phyloP scores from a whole-genome alignment of 2,329 filamentous ascomycete species.

The Arachnopeziza araneosa region DNA sequence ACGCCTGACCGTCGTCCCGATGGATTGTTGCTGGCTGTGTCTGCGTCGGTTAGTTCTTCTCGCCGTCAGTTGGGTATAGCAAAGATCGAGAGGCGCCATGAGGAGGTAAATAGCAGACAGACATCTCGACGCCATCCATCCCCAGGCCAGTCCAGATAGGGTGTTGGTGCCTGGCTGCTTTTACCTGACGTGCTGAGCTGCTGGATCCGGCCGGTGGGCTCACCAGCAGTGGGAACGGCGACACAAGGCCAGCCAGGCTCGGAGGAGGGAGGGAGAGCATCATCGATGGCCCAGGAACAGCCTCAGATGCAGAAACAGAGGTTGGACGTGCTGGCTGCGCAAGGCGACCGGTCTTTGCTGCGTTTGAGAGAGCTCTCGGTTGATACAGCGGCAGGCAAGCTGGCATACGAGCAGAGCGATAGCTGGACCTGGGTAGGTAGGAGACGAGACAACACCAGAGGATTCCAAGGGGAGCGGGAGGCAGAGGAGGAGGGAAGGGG shows the following conservation, averaged over 20 bases:
- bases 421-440: background rate
- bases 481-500: conserved; percentile 4
- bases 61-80: conserved; percentile 11
- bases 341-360: conserved; percentile 2
- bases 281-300: background rate
- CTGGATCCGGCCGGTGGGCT: background rate
- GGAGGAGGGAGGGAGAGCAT: conserved; percentile 1
- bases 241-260: background rate
- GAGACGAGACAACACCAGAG: background rate
- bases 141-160: conserved; percentile 4
- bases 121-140: background rate
- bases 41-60: conserved; percentile 3
- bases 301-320: background rate
- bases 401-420: no score
- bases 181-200: conserved; percentile 2
- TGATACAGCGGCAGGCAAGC: conserved; percentile 11
- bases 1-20: no score
- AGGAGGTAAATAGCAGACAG: no score
- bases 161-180: conserved; percentile 19
- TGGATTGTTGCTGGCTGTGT: no score
- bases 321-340: background rate
- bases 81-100: no score
- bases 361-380: conserved; percentile 15
- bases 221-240: background rate
- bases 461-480: conserved; percentile 4